Percentiles rank a stretch among this genome's conserved stretches.
These are phyloP conservation scores for Tricholoma bakamatsutake DNA, from an alignment of 768 basidiomycete genomes.

Conservation along the genomic window DNA sequence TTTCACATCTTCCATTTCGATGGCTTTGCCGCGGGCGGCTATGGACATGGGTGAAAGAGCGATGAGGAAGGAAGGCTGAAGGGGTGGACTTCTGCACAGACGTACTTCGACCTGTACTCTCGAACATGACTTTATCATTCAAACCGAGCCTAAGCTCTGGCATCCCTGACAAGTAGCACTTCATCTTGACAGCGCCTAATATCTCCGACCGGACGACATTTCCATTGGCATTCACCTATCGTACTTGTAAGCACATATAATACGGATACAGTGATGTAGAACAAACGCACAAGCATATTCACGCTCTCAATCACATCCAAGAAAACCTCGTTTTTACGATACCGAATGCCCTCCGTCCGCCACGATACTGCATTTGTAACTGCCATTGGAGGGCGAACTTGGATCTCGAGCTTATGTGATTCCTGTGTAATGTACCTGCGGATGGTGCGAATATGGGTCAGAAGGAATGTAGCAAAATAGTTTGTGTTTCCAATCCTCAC, in stretches of 20 bases:
- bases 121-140: constrained; percentile 99
- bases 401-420: constrained; percentile 93
- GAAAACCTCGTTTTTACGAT: constrained; percentile 99
- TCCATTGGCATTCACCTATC: constrained; percentile 90
- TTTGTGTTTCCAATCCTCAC: constrained; percentile 33
- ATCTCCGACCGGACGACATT: constrained; percentile 98
- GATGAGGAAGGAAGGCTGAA: not conserved
- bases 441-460: not conserved
- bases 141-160: constrained; percentile 92
- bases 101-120: constrained; percentile 91
- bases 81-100: constrained; percentile 8
- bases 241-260: not conserved
- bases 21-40: constrained; percentile 93
- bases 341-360: constrained; percentile 95
- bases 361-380: constrained; percentile 99
- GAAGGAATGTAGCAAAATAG: not conserved
- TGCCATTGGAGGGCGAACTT: constrained; percentile 89
- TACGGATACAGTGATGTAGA: not conserved
- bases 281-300: constrained; percentile 74
- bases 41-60: constrained; percentile 3
- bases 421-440: constrained; percentile 95
- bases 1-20: constrained; percentile 99
- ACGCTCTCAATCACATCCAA: constrained; percentile 97
- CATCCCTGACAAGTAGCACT: constrained; percentile 99
- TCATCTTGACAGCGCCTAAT: constrained; percentile 99